phyloP scores from a whole-genome alignment of 805 yeast species.

The Myxozyma sirexii region DNA sequence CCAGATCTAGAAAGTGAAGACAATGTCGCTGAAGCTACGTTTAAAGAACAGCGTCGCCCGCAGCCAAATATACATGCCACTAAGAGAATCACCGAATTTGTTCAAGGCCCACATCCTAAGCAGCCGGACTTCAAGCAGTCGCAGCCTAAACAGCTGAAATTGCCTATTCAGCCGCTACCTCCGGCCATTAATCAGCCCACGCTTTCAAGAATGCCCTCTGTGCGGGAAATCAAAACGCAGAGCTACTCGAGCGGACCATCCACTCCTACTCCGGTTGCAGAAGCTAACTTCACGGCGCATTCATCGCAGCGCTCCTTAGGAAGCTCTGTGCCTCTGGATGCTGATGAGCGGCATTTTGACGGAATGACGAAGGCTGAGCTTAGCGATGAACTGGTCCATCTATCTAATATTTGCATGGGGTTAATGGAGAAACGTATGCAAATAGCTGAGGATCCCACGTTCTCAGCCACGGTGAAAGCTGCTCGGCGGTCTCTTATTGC shows the following conservation, averaged over 20 bases:
- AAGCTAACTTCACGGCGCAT: background rate
- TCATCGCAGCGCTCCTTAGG: background rate
- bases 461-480: slow-evolving; percentile 8
- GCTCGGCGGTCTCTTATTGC: slow-evolving; percentile 6
- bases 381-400: slow-evolving; percentile 3
- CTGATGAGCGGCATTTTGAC: slow-evolving; percentile 8
- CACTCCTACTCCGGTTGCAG: no score
- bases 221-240: background rate
- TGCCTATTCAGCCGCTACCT: background rate
- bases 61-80: slow-evolving; percentile 5
- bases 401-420: slow-evolving; percentile 13
- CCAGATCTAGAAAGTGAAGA: background rate
- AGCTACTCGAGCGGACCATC: background rate
- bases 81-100: slow-evolving; percentile 1
- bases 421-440: slow-evolving; percentile 18
- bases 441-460: slow-evolving; percentile 19
- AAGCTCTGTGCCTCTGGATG: background rate
- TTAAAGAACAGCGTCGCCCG: background rate
- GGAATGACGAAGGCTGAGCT: slow-evolving; percentile 14
- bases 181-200: background rate
- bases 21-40: background rate
- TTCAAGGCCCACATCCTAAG: background rate
- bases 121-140: background rate
- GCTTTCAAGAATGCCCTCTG: background rate
- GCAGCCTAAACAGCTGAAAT: background rate